Conservation (phyloP, 1,284 basidiomycete species). For the Apiotrichum domesticum region DNA sequence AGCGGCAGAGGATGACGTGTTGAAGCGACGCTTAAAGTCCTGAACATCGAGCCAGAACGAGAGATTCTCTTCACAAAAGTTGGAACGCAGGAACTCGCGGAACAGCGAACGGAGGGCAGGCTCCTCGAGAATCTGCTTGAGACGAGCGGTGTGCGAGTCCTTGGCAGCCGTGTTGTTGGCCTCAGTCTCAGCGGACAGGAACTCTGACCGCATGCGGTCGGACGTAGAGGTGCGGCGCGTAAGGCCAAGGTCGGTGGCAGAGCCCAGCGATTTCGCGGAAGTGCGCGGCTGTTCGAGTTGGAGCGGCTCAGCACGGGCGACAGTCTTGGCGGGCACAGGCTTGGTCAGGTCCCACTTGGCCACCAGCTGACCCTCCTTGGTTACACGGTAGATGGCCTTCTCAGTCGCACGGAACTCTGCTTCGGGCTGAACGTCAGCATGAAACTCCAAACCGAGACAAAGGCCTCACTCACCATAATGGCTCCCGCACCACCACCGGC, state of each 20-base stretch:
- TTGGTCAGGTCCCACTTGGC: slow-evolving; percentile 66
- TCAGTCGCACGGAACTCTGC: slow-evolving; percentile 93
- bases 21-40: slow-evolving; percentile 94
- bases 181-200: slow-evolving; percentile 11
- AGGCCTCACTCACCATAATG: slow-evolving; percentile 27
- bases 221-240: slow-evolving; percentile 71
- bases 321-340: slow-evolving; percentile 15
- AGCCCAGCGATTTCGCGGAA: slow-evolving; percentile 22
- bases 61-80: slow-evolving; percentile 98
- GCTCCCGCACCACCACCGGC: slow-evolving; percentile 42
- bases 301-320: background rate
- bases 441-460: background rate
- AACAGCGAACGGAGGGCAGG: slow-evolving; percentile 82
- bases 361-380: slow-evolving; percentile 76
- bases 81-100: slow-evolving; percentile 85
- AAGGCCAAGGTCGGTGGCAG: slow-evolving; percentile 58
- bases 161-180: slow-evolving; percentile 44
- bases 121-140: slow-evolving; percentile 89
- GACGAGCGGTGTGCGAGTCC: slow-evolving; percentile 83
- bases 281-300: background rate
- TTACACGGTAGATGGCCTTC: slow-evolving; percentile 89
- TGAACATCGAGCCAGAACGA: slow-evolving; percentile 95
- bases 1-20: slow-evolving; percentile 85
- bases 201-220: slow-evolving; percentile 57
- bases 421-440: slow-evolving; percentile 56